phyloP scores from a whole-genome alignment of 768 basidiomycete species.

The Psilocybe sp. region DNA sequence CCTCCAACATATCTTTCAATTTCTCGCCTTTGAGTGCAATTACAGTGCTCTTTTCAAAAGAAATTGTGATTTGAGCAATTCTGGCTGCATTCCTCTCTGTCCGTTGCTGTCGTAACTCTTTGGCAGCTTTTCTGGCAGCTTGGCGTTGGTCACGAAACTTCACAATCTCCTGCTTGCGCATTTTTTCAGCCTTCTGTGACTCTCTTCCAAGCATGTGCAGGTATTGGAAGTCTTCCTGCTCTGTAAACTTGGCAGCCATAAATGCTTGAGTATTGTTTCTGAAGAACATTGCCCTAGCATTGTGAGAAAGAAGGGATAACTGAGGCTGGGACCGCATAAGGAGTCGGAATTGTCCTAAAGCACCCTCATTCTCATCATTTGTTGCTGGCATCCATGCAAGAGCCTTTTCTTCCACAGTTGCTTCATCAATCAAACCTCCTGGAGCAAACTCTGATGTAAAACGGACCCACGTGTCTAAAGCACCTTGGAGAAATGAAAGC shows the following conservation, averaged over 20 bases:
- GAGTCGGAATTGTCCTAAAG: slow-evolving; percentile 20
- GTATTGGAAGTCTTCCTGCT: background rate
- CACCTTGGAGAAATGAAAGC: slow-evolving; percentile 19
- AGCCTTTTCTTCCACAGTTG: slow-evolving; percentile 15
- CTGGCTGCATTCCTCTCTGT: background rate
- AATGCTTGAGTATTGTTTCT: slow-evolving; percentile 22
- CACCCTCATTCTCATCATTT: slow-evolving; percentile 31
- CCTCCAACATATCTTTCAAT: too few relatives aligned
- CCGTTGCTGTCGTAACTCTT: background rate
- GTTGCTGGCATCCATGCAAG: slow-evolving; percentile 26
- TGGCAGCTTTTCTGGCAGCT: background rate
- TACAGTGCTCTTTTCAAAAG: background rate
- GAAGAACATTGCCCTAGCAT: slow-evolving; percentile 20
- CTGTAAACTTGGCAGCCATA: slow-evolving; percentile 10
- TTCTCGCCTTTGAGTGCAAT: background rate
- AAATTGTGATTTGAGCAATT: background rate
- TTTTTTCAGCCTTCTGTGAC: too few relatives aligned
- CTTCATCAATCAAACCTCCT: slow-evolving; percentile 22
- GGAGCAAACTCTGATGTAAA: slow-evolving; percentile 26
- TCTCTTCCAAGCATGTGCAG: too few relatives aligned
- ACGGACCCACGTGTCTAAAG: slow-evolving; percentile 16
- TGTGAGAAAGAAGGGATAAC: slow-evolving; percentile 20
- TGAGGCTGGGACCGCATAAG: slow-evolving; percentile 15
- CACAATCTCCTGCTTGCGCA: background rate
- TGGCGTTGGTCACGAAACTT: background rate